Base-by-base conservation (phyloP, 2,329 filamentous ascomycete species). In the Apiospora pterosperma region DNA sequence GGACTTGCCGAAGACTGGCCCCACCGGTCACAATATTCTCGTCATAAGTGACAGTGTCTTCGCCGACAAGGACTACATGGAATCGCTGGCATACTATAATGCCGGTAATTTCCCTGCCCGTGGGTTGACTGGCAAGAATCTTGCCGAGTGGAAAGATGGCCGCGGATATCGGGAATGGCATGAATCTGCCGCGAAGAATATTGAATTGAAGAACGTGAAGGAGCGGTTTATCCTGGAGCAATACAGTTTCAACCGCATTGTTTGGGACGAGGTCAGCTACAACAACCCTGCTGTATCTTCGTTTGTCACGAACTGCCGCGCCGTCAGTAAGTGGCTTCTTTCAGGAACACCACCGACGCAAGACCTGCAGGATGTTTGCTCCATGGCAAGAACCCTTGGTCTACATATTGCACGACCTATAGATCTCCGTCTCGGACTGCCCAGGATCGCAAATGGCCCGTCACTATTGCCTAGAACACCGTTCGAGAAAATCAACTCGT, bases 261-360 rank as follows among this genome's bases (percentile, higher is more conserved):
- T 82, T 11, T 77, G 77, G 67, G 80, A 82, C 64, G 80, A 82
- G 65, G 81, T 78, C 66, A 80, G 80, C 0, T 82, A 81, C 64
- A 69, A 75, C 41, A 74, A 79, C 28, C 64, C 65, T 4, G 34
- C 65, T 2, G 69, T 76, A 2, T 66, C 71, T 0, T 67, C 74
- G 8, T 81, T 82, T 66, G 68, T 81, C 25, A 67, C 68, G 21
- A 70, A 75, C 10, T 69, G 69, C 7, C 62, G 72, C 0, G 74
- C 80, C 4, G 67, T 65, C 25, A 71, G 76, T 10, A 81, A 80
- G 62, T 82, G 80, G 80, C 72, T 81, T 36, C 71, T 82, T 2
- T 82, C 80, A 0, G 80, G 77, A 1, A 82, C 80, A 0, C 80
- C 80, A 0, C 77, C 78, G 1, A 72, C 78, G 0, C 68, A 69